Conservation (phyloP, 208 protist species). For the Acanthamoeba lugdunensis region DNA sequence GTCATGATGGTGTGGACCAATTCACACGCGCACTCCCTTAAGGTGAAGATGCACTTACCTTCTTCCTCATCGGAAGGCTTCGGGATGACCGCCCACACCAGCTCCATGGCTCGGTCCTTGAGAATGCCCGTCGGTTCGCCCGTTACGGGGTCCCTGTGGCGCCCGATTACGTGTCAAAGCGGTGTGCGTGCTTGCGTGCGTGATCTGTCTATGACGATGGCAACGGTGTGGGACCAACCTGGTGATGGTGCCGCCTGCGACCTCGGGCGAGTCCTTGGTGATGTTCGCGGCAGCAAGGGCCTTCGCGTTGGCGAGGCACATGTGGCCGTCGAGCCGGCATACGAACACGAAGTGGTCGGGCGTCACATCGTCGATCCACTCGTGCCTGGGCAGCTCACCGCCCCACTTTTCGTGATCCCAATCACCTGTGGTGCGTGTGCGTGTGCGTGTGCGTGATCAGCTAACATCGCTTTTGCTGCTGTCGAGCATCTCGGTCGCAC, state of each 20-base stretch:
- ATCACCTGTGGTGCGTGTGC: neutral
- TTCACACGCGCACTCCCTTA: neutral
- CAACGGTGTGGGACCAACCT: neutral
- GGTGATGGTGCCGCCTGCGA: neutral
- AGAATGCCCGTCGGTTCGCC: slow-evolving; percentile 71
- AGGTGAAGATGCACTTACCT: neutral
- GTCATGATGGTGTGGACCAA: neutral
- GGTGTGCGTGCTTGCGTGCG: too few species aligned
- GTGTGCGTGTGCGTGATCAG: too few species aligned
- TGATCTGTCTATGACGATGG: too few species aligned
- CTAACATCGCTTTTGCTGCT: too few species aligned
- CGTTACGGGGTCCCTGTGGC: neutral
- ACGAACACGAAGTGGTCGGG: slow-evolving; percentile 40
- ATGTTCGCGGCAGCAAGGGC: slow-evolving; percentile 52
- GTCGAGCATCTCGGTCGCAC: too few species aligned
- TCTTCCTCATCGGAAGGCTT: neutral
- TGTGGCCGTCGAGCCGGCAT: slow-evolving; percentile 71
- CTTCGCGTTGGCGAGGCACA: slow-evolving; percentile 66
- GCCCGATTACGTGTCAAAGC: too few species aligned
- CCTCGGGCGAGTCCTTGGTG: slow-evolving; percentile 53
- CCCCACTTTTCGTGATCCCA: slow-evolving; percentile 64
- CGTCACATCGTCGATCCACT: slow-evolving; percentile 71
- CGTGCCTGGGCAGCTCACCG: slow-evolving; percentile 40
- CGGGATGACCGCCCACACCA: slow-evolving; percentile 41
- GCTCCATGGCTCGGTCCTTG: slow-evolving; percentile 71